Base-by-base conservation (phyloP, 305 asterid genomes). In the Stenogyne calaminthoides region DNA sequence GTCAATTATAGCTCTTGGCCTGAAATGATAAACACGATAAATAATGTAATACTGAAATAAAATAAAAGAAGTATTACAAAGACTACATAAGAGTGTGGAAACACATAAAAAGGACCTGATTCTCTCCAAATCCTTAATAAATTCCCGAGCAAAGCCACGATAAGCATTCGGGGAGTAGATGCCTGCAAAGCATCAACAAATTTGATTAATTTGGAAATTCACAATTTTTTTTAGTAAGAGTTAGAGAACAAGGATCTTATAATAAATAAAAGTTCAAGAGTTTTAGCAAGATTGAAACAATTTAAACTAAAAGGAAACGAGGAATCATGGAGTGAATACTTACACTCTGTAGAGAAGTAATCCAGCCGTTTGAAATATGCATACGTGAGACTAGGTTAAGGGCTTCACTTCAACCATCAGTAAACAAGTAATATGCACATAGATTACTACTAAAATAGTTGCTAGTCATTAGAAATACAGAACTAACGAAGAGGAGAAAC, bases 101-200 rank as follows among this genome's bases (percentile, higher is more conserved):
- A 37, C 29, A 55, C n/a, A 47, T 4, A 15, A 37, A 5, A 12
- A 59, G 52, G 62, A 82, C 99, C 99, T 90, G 71, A 95, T 82
- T 69, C 99, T 90, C 81, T 95, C 99, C 84, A 95, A 77, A 86
- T 95, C 97, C 81, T 95, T 95, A 65, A 95, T 92, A 76, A 95
- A 95, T 78, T 95, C 99, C 64, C 99, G 91, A 81, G 97, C 97
- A 85, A 92, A 95, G 27, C 98, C 99, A 73, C 99, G 96, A 69
- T 95, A 95, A 18, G 99, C 99, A 88, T 95, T 95, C 5, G 98
- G 98, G 9, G 99, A 95, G 80, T 95, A 95, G 72, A 89, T 89
- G 74, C 98, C 98, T 92, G 89, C 72, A 80, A 76, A 61, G 74
- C 58, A 64, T 58, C 63, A 67, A 71, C 49, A 52, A 71, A 22